Conservation (phyloP, 1,139 yeast genomes). For the Hemisphaericaspora lyxosophila region DNA sequence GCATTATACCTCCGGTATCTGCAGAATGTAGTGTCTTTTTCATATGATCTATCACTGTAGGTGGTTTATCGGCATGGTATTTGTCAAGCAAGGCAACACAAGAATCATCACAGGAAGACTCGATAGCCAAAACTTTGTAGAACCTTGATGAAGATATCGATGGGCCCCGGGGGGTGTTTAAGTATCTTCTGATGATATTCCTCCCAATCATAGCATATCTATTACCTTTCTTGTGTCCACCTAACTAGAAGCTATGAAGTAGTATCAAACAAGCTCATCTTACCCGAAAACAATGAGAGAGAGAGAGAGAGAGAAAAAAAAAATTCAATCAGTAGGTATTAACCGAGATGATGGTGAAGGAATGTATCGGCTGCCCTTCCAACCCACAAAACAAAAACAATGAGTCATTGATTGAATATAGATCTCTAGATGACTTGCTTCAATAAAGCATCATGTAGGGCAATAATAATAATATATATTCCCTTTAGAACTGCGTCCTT, state of each 20-base stretch:
- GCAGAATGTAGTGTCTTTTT: conserved; percentile 69
- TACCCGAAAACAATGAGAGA: no score
- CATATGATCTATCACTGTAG: conserved; percentile 57
- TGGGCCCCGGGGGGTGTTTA: not conserved
- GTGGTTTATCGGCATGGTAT: conserved; percentile 30
- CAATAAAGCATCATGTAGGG: no score
- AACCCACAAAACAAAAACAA: no score
- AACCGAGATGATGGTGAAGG: no score
- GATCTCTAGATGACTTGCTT: no score
- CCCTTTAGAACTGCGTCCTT: no score
- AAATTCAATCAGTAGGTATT: not conserved
- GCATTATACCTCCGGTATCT: conserved; percentile 80
- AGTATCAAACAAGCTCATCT: not conserved
- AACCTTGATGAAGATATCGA: conserved; percentile 17
- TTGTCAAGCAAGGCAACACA: conserved; percentile 79
- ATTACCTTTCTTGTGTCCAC: not conserved
- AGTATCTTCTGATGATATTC: not conserved
- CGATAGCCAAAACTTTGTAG: conserved; percentile 80
- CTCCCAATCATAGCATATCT: conserved; percentile 13
- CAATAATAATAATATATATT: no score
- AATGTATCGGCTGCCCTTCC: no score
- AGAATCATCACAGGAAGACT: conserved; percentile 94
- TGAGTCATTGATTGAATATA: no score
- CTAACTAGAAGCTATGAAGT: not conserved
- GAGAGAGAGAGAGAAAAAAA: no score